Percentiles rank a stretch among this genome's conserved stretches.
phyloP scores from a whole-genome alignment of 257 asterid genomes.

The Solanum sejunctum region DNA sequence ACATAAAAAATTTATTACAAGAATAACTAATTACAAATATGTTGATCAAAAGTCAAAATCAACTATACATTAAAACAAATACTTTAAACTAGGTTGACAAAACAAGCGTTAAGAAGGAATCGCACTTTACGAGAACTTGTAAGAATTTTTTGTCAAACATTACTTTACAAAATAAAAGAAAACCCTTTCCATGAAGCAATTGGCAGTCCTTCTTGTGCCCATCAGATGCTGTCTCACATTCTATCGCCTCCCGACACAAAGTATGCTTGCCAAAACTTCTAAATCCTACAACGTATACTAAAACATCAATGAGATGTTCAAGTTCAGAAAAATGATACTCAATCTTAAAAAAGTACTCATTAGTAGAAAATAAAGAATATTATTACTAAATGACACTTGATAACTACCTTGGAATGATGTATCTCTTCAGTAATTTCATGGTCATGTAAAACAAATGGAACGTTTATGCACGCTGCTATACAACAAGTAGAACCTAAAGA shows the following conservation, averaged over 20 bases:
- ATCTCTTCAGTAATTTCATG: not conserved
- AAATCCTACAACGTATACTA: not conserved
- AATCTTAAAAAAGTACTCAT: not conserved
- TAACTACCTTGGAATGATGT: not conserved
- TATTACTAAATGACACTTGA: not conserved
- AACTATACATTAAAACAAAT: not conserved
- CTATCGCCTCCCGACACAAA: not conserved
- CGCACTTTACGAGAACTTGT: slow-evolving; percentile 8
- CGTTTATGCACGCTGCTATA: not conserved
- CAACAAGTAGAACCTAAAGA: not conserved
- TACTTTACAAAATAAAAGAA: slow-evolving; percentile 18
- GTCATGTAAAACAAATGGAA: not conserved
- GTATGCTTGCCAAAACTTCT: not conserved
- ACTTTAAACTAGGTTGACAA: not conserved
- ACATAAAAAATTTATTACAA: not conserved
- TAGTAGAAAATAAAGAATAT: not conserved
- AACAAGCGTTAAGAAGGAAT: not conserved
- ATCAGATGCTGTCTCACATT: not conserved
- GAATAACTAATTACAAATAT: not conserved
- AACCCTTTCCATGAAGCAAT: slow-evolving; percentile 3
- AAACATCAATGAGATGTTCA: not conserved
- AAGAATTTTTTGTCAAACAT: slow-evolving; percentile 3
- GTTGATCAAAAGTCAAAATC: not conserved
- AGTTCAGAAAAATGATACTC: not conserved
- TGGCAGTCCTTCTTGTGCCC: not conserved